A percentile compares a stretch with the other conserved stretches of the same genome.
Conservation (phyloP, 176 grass and related monocot species). For the Saccharum officinarum region DNA sequence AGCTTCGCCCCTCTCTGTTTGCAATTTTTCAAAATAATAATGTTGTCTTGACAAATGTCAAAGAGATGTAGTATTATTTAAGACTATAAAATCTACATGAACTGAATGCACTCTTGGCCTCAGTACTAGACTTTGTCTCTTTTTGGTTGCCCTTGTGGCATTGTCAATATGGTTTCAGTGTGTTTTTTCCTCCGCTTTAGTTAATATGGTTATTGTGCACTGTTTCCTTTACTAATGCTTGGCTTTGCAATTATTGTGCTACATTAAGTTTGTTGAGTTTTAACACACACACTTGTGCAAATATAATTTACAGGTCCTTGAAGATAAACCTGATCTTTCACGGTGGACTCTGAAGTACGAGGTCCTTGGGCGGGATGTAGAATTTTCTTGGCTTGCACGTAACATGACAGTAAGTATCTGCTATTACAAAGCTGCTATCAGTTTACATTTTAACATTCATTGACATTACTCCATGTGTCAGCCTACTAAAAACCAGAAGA, state of each 20-base stretch:
- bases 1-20: background rate
- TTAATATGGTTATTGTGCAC: background rate
- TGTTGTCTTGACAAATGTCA: too few relatives aligned
- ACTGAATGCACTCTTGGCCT: background rate
- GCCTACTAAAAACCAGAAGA: slow-evolving; percentile 97
- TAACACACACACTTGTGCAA: background rate
- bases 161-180: background rate
- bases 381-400: slow-evolving; percentile 96
- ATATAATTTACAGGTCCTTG: slow-evolving; percentile 59
- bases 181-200: background rate
- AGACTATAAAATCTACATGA: background rate
- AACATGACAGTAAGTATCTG: slow-evolving; percentile 64
- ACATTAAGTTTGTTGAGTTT: background rate
- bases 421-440: slow-evolving; percentile 2
- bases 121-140: background rate
- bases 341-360: slow-evolving; percentile 86
- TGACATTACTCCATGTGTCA: slow-evolving; percentile 43
- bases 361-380: slow-evolving; percentile 71
- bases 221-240: slow-evolving; percentile 21
- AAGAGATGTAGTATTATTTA: background rate
- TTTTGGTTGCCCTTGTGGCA: background rate
- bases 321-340: slow-evolving; percentile 91
- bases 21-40: too few relatives aligned
- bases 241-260: background rate
- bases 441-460: slow-evolving; percentile 10